phyloP scores from a whole-genome alignment of 192 early-diverging fungal genomes.

The Tieghemiomyces parasiticus region DNA sequence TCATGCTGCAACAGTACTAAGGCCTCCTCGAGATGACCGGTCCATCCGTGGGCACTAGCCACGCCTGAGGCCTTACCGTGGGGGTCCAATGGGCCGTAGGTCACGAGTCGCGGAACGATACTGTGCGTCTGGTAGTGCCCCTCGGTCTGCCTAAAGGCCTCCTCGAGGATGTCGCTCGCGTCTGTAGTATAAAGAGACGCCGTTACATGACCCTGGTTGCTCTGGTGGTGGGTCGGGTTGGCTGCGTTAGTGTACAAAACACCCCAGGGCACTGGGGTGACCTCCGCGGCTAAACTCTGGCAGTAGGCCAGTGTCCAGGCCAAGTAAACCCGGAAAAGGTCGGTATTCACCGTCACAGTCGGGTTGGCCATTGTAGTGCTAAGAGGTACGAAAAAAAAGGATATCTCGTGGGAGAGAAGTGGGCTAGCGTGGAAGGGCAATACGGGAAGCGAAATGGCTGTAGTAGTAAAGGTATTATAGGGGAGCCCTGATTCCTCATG shows the following conservation, averaged over 20 bases:
- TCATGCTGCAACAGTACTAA: neutral
- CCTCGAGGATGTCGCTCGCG: neutral
- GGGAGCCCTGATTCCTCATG: neutral
- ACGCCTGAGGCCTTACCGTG: neutral
- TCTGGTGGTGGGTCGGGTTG: slow-evolving; percentile 7
- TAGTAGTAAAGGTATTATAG: neutral
- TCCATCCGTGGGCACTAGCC: neutral
- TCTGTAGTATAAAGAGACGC: neutral
- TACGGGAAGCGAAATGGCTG: neutral
- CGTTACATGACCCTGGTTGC: slow-evolving; percentile 5
- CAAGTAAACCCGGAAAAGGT: neutral
- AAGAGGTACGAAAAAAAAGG: neutral
- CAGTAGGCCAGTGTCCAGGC: slow-evolving; percentile 4
- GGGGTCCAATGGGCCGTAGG: neutral
- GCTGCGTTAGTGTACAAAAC: neutral
- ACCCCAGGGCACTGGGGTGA: neutral
- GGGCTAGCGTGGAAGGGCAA: neutral
- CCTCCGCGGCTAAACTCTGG: neutral
- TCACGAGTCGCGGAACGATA: neutral
- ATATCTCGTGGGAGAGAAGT: neutral
- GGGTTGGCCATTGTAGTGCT: no score
- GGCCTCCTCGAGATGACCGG: neutral
- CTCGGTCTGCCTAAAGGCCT: neutral
- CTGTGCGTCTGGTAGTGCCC: neutral
- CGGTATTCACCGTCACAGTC: neutral